Base-by-base conservation (phyloP, 1,284 basidiomycete species). In the Coniophora puteana region DNA sequence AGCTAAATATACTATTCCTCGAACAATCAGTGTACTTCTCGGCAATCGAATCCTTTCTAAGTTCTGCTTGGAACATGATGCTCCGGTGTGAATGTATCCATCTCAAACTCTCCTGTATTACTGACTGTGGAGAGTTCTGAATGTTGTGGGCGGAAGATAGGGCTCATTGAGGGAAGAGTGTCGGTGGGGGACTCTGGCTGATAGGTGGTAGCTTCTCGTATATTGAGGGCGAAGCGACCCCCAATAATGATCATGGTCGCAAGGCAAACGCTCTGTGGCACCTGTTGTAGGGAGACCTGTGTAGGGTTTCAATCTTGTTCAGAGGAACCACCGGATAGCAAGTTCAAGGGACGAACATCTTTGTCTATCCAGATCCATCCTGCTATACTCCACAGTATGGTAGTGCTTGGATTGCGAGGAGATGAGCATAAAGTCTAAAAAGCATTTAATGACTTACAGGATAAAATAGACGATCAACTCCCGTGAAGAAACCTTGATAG, bases 161-260 rank as follows among this genome's bases (percentile, higher is more conserved):
- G 29, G n/a, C 29, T 31, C n/a, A 18, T n/a, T 16, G 8, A n/a
- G n/a, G 7, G 7, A n/a, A 31, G n/a, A 31, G n/a, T 27, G 18
- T 27, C 24, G 18, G 17, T 30, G 4, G 23, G 32, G 32, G 20
- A 31, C 18, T 33, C 30, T 14, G 29, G 30, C n/a, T 33, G 14
- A 25, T 20, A 33, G 16, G 24, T 34, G 11, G 35, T 36, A 20
- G 37, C 3, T 18, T 36, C 26, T 5, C 40, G 33, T 5, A 42
- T 25, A 22, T 42, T 42, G 34, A 36, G 40, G 20, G 37, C 34
- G 21, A 42, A 20, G 20, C 35, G 40, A 20, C 27, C 27, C 18
- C 34, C 34, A 14, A 21, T 30, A 10, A 42, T 32, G 14, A 42
- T 20, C 16, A 26, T 28, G 8, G 20, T 14, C 12, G 24, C n/a